Percentiles rank a stretch among this genome's conserved stretches.
Evolutionary conservation across 208 protist species (phyloP).

Genomic region (Crithidia brevicula): DNA sequence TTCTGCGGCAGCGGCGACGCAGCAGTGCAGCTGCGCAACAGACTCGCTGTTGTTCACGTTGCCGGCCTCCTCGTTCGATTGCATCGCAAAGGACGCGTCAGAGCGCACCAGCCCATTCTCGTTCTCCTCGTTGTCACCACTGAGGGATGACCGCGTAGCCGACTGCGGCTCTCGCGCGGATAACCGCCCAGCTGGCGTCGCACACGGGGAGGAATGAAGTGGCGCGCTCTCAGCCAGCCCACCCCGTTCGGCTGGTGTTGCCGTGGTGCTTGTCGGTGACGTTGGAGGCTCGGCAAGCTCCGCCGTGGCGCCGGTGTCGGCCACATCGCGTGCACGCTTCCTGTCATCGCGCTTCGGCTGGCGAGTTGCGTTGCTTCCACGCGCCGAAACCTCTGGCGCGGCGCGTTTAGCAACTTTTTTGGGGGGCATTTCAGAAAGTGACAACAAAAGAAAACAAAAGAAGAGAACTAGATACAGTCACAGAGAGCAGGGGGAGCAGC

Average conservation of each 20-base stretch:
- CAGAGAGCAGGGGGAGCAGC: no score
- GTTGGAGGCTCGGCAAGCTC: neutral
- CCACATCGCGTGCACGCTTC: neutral
- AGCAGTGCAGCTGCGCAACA: slow-evolving; percentile 23
- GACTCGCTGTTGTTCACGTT: slow-evolving; percentile 11
- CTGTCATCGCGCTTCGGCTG: neutral
- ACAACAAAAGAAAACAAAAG: neutral
- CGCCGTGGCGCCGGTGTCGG: neutral
- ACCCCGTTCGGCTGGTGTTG: neutral
- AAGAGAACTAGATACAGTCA: neutral
- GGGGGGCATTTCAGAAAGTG: neutral
- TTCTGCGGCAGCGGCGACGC: slow-evolving; percentile 17
- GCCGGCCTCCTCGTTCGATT: slow-evolving; percentile 10
- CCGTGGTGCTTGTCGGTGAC: neutral
- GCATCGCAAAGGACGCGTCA: neutral
- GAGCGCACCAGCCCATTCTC: slow-evolving; percentile 25
- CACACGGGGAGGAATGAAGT: slow-evolving; percentile 9
- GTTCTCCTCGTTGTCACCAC: slow-evolving; percentile 1
- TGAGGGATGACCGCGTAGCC: slow-evolving; percentile 7
- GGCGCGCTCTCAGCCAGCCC: slow-evolving; percentile 1
- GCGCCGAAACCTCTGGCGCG: neutral
- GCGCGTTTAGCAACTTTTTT: neutral
- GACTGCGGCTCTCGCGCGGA: slow-evolving; percentile 16
- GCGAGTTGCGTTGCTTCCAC: neutral
- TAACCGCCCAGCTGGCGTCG: slow-evolving; percentile 20